These are phyloP conservation scores for Saksenaea vasiformis DNA, from an alignment of 371 early-diverging fungal species.

Conservation along the genomic window DNA sequence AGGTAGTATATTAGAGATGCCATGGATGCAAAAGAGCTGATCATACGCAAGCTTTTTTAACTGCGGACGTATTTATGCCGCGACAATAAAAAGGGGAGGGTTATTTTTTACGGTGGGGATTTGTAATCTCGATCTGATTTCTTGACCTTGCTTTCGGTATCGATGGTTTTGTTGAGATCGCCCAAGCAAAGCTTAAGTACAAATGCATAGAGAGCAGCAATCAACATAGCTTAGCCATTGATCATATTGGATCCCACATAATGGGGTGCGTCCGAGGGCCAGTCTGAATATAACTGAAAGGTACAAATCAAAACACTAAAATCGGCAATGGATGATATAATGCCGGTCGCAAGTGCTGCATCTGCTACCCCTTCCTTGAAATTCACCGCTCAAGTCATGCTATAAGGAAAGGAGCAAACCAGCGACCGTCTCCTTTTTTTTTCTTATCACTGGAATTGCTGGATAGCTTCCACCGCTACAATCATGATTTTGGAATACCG, in stretches of 20 bases:
- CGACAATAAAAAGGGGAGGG: no score
- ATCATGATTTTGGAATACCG: conserved; percentile 52
- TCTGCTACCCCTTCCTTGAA: conserved; percentile 41
- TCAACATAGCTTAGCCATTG: conserved; percentile 46
- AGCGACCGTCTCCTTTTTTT: not conserved
- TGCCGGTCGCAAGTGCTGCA: conserved; percentile 49
- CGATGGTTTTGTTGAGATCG: conserved; percentile 32
- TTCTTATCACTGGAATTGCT: conserved; percentile 47
- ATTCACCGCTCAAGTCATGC: conserved; percentile 57
- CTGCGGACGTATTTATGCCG: no score
- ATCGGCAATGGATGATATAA: conserved; percentile 50
- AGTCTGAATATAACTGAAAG: conserved; percentile 50
- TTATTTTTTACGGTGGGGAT: conserved; percentile 12
- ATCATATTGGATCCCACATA: conserved; percentile 54
- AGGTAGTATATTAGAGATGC: conserved; percentile 11
- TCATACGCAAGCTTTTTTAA: no score
- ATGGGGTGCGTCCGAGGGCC: conserved; percentile 49
- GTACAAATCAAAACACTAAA: conserved; percentile 50
- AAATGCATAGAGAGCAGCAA: conserved; percentile 41
- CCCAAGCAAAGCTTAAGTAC: conserved; percentile 28
- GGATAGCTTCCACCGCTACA: conserved; percentile 50
- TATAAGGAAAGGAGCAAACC: conserved; percentile 17
- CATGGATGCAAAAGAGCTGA: no score
- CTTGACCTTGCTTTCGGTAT: conserved; percentile 16
- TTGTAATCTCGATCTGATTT: conserved; percentile 11